Base-by-base conservation (phyloP, 306 rosid genomes). In the Potentilla sterilis region DNA sequence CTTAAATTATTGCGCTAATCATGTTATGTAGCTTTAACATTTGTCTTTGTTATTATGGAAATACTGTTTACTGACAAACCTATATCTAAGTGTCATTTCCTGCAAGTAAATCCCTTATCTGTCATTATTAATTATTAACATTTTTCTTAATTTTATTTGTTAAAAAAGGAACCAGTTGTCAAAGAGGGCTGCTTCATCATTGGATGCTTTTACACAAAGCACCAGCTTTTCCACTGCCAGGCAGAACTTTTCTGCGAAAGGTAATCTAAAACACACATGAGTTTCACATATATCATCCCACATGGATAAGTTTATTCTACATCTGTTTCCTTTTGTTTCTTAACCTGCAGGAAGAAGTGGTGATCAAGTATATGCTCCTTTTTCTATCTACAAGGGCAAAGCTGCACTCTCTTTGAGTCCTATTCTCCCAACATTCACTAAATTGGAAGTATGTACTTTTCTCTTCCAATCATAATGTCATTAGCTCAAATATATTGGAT, bases 351-450 rank as follows among this genome's bases (percentile, higher is more conserved):
- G 93, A 52, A 72, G 84, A 76, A 69, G 57, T 52, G 68, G 85
- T 34, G 83, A 72, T 55, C 84, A 82, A n/a, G 64, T 88, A 73
- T 80, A 64, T 83, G 98, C 90, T 78, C 79, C 97, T 24, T 92
- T 87, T 85, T 54, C 79, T 72, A 88, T 94, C 67, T 94, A 66
- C 84, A 92, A 91, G 88, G 98, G 98, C 68, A 94, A 92, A 92
- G 98, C 96, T 77, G 90, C 96, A 10, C 82, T 94, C 77, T 87
- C 93, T 77, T 75, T 94, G 77, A 58, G 34, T 63, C 98, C 98
- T 67, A 18, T 83, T 81, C 93, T 87, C 54, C 98, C 96, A 42
- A 94, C 93, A 81, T 94, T 94, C 81, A 85, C 93, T 15, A 88
- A 86, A 78, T 81, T 87, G 84, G 83, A 85, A 18, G 98, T 91